phyloP scores from a whole-genome alignment of 75 land plant genomes.

The Picea glauca region DNA sequence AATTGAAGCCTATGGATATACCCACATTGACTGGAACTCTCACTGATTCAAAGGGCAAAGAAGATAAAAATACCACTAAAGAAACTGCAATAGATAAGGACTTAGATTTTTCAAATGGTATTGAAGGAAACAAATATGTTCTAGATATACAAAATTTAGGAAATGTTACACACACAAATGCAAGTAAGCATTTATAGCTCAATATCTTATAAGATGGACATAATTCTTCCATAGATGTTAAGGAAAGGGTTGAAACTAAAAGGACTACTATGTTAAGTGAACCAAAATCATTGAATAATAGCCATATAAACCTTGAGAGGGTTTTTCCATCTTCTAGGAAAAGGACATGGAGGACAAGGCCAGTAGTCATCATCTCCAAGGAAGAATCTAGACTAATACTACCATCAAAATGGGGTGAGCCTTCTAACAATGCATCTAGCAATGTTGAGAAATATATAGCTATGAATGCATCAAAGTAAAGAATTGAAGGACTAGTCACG shows the following conservation, averaged over 20 bases:
- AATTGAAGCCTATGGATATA: background rate
- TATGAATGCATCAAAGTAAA: background rate
- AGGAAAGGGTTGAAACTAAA: slow-evolving; percentile 4
- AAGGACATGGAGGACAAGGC: slow-evolving; percentile 16
- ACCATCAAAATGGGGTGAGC: slow-evolving; percentile 22
- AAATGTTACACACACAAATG: background rate
- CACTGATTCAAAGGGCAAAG: background rate
- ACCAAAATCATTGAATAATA: background rate
- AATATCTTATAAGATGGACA: background rate
- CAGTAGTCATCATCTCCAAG: slow-evolving; percentile 52
- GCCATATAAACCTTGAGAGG: background rate
- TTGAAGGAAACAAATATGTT: background rate
- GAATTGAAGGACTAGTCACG: too few relatives aligned
- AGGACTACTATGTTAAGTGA: background rate
- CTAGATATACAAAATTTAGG: background rate
- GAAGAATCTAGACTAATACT: slow-evolving; percentile 66
- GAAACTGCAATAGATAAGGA: background rate
- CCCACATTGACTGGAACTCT: background rate
- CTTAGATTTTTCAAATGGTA: background rate
- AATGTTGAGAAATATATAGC: background rate
- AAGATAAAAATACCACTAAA: background rate
- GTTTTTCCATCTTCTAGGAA: slow-evolving; percentile 4
- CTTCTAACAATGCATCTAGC: background rate
- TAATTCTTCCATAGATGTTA: background rate
- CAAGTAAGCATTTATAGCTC: background rate